Percentiles rank a stretch among this genome's conserved stretches.
These are phyloP conservation scores for Trichosporon ovoides DNA, from an alignment of 1,284 basidiomycete species.

Conservation along the genomic window DNA sequence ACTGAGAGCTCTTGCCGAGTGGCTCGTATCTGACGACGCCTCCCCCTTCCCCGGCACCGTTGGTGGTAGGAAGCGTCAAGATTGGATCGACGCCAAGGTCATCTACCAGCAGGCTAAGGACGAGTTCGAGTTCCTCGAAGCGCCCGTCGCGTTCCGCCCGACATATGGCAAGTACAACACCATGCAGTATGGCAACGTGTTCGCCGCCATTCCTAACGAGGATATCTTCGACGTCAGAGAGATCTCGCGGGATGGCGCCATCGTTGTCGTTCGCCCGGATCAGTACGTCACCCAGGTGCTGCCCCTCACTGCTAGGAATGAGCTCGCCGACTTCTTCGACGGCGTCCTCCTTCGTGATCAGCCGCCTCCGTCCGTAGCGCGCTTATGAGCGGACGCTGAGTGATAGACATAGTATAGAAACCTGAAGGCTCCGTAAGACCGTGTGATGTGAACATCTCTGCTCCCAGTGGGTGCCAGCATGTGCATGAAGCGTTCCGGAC, in stretches of 20 bases:
- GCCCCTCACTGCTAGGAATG: slow-evolving; percentile 6
- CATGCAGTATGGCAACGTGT: slow-evolving; percentile 20
- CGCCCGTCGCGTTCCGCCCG: slow-evolving; percentile 37
- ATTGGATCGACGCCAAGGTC: slow-evolving; percentile 25
- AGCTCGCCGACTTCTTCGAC: slow-evolving; percentile 11
- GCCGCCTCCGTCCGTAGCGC: too few species aligned
- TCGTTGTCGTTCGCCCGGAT: slow-evolving; percentile 43
- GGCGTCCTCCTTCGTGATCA: neutral
- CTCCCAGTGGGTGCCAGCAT: too few species aligned
- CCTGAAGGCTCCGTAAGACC: too few species aligned
- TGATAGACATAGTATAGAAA: too few species aligned
- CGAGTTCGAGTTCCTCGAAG: slow-evolving; percentile 38
- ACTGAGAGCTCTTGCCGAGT: neutral
- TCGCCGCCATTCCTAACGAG: slow-evolving; percentile 21
- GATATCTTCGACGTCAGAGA: slow-evolving; percentile 11
- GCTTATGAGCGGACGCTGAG: too few species aligned
- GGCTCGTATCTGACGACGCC: slow-evolving; percentile 4
- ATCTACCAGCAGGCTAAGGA: slow-evolving; percentile 31
- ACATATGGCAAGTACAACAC: slow-evolving; percentile 6
- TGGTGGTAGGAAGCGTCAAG: neutral
- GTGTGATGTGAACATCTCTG: too few species aligned
- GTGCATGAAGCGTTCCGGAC: too few species aligned
- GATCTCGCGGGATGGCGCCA: slow-evolving; percentile 27
- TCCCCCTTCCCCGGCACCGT: neutral
- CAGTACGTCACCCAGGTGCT: slow-evolving; percentile 31